Base-by-base conservation (phyloP, 2,329 filamentous ascomycete species). In the Piedraia hortae region DNA sequence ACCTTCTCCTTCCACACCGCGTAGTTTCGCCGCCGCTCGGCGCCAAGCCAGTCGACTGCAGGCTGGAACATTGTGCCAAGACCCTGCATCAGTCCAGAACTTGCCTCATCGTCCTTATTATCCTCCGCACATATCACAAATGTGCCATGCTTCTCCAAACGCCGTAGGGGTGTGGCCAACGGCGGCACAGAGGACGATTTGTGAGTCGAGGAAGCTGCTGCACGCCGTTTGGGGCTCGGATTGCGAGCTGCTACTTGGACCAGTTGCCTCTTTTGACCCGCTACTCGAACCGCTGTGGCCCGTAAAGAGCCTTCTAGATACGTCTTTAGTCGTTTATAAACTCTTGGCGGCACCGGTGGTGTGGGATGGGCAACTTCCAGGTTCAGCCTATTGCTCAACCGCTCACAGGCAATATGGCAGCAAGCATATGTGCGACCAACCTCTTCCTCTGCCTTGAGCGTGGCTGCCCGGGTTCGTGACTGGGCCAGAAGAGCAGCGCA, bases 371-470 rank as follows among this genome's bases (percentile, higher is more conserved):
- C 68, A 1, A 66, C 59, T 1, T 80, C 78, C 5, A 90, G 62
- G 38, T 78, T 63, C 19, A 89, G 59, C 1, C 54, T 43, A 24
- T 66, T 70, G 38, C 78, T 80, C 17, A 90, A 54, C 23, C 77
- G 77, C 24, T 82, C 75, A 40, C 80, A 93, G 10, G 85, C 85
- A 28, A 97, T 60, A 45, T 90, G 69, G 8, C 74, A 72, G 42
- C 78, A 90, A 3, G 70, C 72, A 43, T 85, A 85, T 4, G 62
- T 57, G 10, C 80, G 60, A n/a, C 70, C 75, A 31, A 85, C 65
- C 43, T 91, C 80, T 43, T 90, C 78, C 25, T 88, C 75, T 3
- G 66, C 58, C 41, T 78, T 88, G 23, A 91, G 53, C 9, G 61
- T 70, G 37, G 63, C 67, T 21, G 74, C 75, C 35, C 65, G 67